A percentile compares a stretch with the other conserved stretches of the same genome.
Evolutionary conservation across 129 eudicot species (phyloP).

Genomic region (sunflower (Helianthus annuus)): HanXRQr2.0-SUNRISE NC_035441.2:100733347-100733846

Average conservation of each 20-base stretch:
- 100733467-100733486: constrained; percentile 12
- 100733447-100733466: background rate
- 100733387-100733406: no score
- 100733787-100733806: no score
- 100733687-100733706: no score
- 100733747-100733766: no score
- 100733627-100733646: background rate
- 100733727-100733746: no score
- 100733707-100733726: no score
- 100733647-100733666: background rate
- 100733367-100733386: no score
- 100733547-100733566: constrained; percentile 16
- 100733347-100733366: no score
- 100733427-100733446: background rate
- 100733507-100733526: constrained; percentile 11
- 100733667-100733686: background rate
- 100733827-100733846: no score
- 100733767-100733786: no score
- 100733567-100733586: constrained; percentile 16
- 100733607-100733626: background rate
- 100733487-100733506: constrained; percentile 23
- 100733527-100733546: constrained; percentile 15
- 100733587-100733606: constrained; percentile 8
- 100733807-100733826: no score
- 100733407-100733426: background rate